Percentiles rank a stretch among this genome's conserved stretches.
Conservation (phyloP, 306 rosid species). For the Lotus japonicus region DNA sequence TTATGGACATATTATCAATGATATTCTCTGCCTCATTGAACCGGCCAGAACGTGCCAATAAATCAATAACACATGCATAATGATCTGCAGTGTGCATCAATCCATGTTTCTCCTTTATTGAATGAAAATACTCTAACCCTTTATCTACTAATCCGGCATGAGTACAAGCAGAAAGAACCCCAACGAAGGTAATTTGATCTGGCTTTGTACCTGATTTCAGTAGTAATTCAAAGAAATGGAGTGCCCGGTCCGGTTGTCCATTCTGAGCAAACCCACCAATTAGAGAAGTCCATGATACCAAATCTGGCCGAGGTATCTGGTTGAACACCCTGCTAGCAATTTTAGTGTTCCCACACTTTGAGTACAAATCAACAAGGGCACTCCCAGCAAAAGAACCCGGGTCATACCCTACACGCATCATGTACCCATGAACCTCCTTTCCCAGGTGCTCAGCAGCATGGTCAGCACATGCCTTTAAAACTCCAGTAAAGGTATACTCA, state of each 20-base stretch:
- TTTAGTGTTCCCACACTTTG: slow-evolving; percentile 55
- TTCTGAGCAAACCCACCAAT: slow-evolving; percentile 64
- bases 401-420: slow-evolving; percentile 47
- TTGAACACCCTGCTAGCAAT: slow-evolving; percentile 47
- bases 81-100: slow-evolving; percentile 52
- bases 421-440: slow-evolving; percentile 58
- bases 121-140: slow-evolving; percentile 55
- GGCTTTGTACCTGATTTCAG: slow-evolving; percentile 54
- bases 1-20: slow-evolving; percentile 48
- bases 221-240: slow-evolving; percentile 46
- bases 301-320: slow-evolving; percentile 46
- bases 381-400: slow-evolving; percentile 48
- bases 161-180: slow-evolving; percentile 66
- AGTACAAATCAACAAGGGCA: slow-evolving; percentile 61
- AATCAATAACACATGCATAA: slow-evolving; percentile 60
- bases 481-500: slow-evolving; percentile 59
- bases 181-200: slow-evolving; percentile 54
- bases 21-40: slow-evolving; percentile 53
- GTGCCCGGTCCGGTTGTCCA: slow-evolving; percentile 51
- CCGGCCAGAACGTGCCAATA: slow-evolving; percentile 57
- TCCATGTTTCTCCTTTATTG: slow-evolving; percentile 50
- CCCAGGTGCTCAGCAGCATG: slow-evolving; percentile 44
- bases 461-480: slow-evolving; percentile 62
- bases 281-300: slow-evolving; percentile 68
- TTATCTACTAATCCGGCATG: slow-evolving; percentile 59